phyloP scores from a whole-genome alignment of 1,284 basidiomycete species.

The Microbotryomycetes sp. region DNA sequence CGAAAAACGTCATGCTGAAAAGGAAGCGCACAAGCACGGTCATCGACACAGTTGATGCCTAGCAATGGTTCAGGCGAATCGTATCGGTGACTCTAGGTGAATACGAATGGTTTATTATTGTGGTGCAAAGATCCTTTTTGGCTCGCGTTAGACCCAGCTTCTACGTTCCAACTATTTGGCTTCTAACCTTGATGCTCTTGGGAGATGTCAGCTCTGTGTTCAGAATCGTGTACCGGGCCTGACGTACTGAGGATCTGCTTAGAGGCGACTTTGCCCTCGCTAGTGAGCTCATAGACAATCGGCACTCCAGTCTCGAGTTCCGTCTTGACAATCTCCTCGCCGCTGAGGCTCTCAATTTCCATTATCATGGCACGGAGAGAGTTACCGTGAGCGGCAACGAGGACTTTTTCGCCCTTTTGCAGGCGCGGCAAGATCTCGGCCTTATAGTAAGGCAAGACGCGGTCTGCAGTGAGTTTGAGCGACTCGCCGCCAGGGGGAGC shows the following conservation, averaged over 20 bases:
- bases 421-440: constrained; percentile 44
- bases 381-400: constrained; percentile 47
- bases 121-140: background rate
- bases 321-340: constrained; percentile 44
- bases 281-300: constrained; percentile 44
- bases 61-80: background rate
- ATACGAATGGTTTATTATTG: background rate
- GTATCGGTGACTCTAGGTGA: too few relatives aligned
- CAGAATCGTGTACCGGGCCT: too few relatives aligned
- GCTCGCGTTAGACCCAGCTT: background rate
- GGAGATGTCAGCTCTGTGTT: too few relatives aligned
- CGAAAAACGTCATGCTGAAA: constrained; percentile 3
- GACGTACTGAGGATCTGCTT: constrained; percentile 29
- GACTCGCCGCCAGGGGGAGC: constrained; percentile 46
- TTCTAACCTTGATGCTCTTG: too few relatives aligned
- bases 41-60: background rate
- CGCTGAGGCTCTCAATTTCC: constrained; percentile 42
- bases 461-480: constrained; percentile 45
- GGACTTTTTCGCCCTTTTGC: constrained; percentile 44
- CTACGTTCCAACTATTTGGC: background rate
- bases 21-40: constrained; percentile 6
- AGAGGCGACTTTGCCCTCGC: constrained; percentile 29
- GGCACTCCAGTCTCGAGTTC: constrained; percentile 47
- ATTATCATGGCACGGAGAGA: constrained; percentile 45
- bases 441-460: constrained; percentile 46